Conservation (phyloP, 768 basidiomycete genomes). For the Erythrobasidium yunnanense region DNA sequence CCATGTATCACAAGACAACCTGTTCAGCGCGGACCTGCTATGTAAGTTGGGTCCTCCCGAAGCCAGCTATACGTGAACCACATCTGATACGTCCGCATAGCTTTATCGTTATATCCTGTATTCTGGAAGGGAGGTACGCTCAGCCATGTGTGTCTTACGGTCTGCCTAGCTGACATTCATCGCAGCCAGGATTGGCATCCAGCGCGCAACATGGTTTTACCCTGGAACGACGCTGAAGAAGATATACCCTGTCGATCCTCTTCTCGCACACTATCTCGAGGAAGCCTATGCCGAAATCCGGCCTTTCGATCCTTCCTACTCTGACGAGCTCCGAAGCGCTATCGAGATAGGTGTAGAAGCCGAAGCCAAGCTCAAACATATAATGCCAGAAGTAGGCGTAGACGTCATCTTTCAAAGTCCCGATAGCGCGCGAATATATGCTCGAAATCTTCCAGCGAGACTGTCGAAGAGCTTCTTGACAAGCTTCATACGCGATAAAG, state of each 20-base stretch:
- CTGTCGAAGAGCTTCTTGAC: conserved; percentile 28
- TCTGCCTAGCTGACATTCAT: conserved; percentile 21
- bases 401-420: conserved; percentile 34
- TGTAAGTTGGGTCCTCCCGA: background rate
- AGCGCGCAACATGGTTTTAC: conserved; percentile 31
- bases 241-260: conserved; percentile 34
- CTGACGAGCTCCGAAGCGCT: conserved; percentile 31
- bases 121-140: conserved; percentile 32
- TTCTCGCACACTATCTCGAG: conserved; percentile 32
- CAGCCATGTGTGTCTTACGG: conserved; percentile 29
- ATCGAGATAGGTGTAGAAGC: conserved; percentile 33
- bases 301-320: conserved; percentile 31
- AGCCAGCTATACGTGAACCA: background rate
- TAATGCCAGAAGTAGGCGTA: conserved; percentile 29
- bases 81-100: background rate
- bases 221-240: conserved; percentile 25
- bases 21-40: conserved; percentile 29
- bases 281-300: conserved; percentile 31
- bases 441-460: conserved; percentile 1
- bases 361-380: conserved; percentile 31
- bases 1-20: conserved; percentile 34
- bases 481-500: conserved; percentile 27
- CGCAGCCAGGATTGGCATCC: background rate
- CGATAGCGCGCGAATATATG: conserved; percentile 28
- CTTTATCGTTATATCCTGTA: conserved; percentile 29